These are phyloP conservation scores for Phlebiopsis flavidoalba DNA, from an alignment of 768 basidiomycete genomes.

Conservation along the genomic window DNA sequence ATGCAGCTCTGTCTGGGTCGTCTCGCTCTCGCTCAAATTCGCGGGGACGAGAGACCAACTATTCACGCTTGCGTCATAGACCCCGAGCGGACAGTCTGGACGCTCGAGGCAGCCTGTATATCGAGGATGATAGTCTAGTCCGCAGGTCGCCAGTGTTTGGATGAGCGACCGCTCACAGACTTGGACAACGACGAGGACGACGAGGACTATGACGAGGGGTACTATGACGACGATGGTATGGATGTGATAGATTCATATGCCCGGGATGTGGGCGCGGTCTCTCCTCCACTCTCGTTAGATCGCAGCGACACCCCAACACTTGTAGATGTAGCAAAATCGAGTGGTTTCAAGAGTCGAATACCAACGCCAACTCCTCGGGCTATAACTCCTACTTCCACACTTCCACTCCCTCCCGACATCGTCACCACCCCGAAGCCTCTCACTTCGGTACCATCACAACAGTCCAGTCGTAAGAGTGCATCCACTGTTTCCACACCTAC, in stretches of 20 bases:
- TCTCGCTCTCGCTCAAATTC: conserved; percentile 23
- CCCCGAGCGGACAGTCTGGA: conserved; percentile 66
- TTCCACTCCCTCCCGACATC: background rate
- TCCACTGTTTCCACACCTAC: conserved; percentile 13
- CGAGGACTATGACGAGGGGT: conserved; percentile 14
- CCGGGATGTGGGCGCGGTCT: conserved; percentile 16
- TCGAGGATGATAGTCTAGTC: conserved; percentile 50
- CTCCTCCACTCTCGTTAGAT: conserved; percentile 18
- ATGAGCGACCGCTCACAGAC: conserved; percentile 74
- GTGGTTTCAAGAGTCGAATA: conserved; percentile 21
- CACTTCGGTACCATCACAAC: conserved; percentile 4
- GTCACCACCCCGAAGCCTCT: background rate
- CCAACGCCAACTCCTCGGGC: conserved; percentile 30
- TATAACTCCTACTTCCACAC: conserved; percentile 35
- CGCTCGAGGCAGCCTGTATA: conserved; percentile 56
- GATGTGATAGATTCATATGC: background rate
- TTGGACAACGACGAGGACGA: conserved; percentile 50
- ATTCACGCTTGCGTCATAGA: conserved; percentile 25
- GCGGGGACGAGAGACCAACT: conserved; percentile 18
- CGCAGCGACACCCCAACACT: conserved; percentile 19
- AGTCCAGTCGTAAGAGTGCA: conserved; percentile 31
- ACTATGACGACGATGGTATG: conserved; percentile 11
- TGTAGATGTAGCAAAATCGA: conserved; percentile 6
- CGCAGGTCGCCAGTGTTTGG: conserved; percentile 55
- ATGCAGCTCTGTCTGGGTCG: conserved; percentile 11